phyloP scores from a whole-genome alignment of 2,329 filamentous ascomycete species.

The Cladosporium sp. region DNA sequence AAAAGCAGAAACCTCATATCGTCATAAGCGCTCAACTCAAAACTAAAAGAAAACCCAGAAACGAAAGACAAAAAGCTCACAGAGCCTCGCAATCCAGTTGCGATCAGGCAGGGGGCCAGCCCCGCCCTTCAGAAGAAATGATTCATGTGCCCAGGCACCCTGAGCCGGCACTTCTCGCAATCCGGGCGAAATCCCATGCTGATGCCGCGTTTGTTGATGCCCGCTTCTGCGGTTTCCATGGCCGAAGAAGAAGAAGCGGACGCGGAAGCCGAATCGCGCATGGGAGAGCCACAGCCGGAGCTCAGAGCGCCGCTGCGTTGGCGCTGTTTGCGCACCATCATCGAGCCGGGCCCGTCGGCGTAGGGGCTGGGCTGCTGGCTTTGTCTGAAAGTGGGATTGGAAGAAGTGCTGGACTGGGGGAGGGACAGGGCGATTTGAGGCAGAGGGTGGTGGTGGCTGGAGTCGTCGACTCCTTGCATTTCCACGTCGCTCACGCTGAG shows the following conservation, averaged over 20 bases:
- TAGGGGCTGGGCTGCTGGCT: neutral
- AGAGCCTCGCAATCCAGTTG: no score
- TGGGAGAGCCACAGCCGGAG: conserved; percentile 22
- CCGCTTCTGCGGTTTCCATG: neutral
- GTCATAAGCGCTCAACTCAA: no score
- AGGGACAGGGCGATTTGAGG: conserved; percentile 5
- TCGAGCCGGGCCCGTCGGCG: conserved; percentile 16
- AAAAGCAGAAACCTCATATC: no score
- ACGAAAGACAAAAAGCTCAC: no score
- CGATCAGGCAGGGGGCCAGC: no score
- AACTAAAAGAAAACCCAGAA: no score
- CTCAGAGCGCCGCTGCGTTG: conserved; percentile 33
- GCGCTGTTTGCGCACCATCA: conserved; percentile 32
- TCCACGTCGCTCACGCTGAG: conserved; percentile 35
- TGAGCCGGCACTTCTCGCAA: conserved; percentile 45
- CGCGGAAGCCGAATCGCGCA: conserved; percentile 14
- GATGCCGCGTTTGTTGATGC: conserved; percentile 33
- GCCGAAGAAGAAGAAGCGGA: neutral
- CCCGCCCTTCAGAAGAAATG: conserved; percentile 36
- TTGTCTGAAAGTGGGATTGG: no score
- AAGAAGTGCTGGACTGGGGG: neutral
- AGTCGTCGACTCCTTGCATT: conserved; percentile 18
- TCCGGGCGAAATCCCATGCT: conserved; percentile 48
- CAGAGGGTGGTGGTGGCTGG: neutral
- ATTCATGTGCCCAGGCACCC: conserved; percentile 48